These are phyloP conservation scores for Phytophthora multivora DNA, from an alignment of 352 stramenopile species.

Conservation along the genomic window DNA sequence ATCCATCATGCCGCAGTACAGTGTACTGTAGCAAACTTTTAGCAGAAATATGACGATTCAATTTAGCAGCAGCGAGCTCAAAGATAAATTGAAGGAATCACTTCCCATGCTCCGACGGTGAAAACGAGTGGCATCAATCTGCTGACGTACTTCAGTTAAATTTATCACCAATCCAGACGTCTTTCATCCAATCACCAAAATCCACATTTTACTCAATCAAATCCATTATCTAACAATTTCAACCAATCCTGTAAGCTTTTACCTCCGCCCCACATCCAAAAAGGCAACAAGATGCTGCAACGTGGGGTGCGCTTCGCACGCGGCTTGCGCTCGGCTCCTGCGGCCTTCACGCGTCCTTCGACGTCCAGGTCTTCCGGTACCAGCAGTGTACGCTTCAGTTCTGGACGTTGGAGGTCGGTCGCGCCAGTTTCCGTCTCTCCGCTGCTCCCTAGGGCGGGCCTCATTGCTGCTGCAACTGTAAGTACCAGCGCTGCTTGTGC, in stretches of 20 bases:
- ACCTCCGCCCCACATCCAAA: constrained; percentile 5
- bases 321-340: constrained; percentile 16
- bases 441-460: constrained; percentile 38
- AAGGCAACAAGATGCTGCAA: constrained; percentile 34
- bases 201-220: not conserved
- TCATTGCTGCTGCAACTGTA: constrained; percentile 38
- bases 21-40: too few species aligned
- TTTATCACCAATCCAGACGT: too few species aligned
- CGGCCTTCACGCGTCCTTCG: constrained; percentile 10
- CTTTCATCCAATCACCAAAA: not conserved
- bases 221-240: constrained; percentile 1
- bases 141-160: not conserved
- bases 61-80: too few species aligned
- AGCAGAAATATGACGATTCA: too few species aligned
- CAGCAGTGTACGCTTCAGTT: constrained; percentile 9
- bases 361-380: constrained; percentile 9
- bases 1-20: not conserved
- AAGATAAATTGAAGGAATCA: too few species aligned
- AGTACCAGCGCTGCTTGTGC: constrained; percentile 58
- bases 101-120: not conserved
- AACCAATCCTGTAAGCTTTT: constrained; percentile 9
- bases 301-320: constrained; percentile 29
- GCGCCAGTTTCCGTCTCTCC: constrained; percentile 32
- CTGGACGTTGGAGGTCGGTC: constrained; percentile 6
- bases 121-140: not conserved